These are phyloP conservation scores for Sutorius eximius DNA, from an alignment of 1,284 basidiomycete species.

Conservation along the genomic window DNA sequence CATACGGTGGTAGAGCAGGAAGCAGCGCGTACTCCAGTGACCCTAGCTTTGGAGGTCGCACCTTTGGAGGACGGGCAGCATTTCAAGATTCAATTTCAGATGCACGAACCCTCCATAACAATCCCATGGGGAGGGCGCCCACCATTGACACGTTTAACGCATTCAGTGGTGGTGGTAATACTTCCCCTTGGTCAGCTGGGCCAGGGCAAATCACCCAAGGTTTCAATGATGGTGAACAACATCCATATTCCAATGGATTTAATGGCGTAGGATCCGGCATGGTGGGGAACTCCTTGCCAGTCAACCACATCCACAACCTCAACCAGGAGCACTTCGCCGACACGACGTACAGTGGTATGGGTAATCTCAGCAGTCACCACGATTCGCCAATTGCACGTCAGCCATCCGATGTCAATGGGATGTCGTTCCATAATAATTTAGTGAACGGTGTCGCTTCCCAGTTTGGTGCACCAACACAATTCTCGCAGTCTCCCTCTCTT, in stretches of 20 bases:
- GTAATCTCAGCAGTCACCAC: slow-evolving; percentile 23
- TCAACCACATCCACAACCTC: slow-evolving; percentile 23
- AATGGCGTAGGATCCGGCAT: slow-evolving; percentile 20
- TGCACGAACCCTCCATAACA: slow-evolving; percentile 36
- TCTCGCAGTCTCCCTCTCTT: slow-evolving; percentile 33
- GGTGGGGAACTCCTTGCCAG: slow-evolving; percentile 20
- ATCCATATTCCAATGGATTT: slow-evolving; percentile 29
- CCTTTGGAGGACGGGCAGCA: slow-evolving; percentile 35
- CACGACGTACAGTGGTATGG: slow-evolving; percentile 22
- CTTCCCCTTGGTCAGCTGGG: slow-evolving; percentile 41
- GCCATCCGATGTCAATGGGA: slow-evolving; percentile 26
- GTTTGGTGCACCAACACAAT: slow-evolving; percentile 17
- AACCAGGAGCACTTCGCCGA: slow-evolving; percentile 32
- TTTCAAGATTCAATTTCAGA: slow-evolving; percentile 40
- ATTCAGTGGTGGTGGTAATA: slow-evolving; percentile 36
- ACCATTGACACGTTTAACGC: slow-evolving; percentile 46
- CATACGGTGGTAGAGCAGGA: slow-evolving; percentile 50
- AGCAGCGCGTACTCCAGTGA: slow-evolving; percentile 40
- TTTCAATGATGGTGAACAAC: slow-evolving; percentile 26
- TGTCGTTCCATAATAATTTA: slow-evolving; percentile 17
- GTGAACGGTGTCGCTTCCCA: slow-evolving; percentile 27
- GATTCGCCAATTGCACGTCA: slow-evolving; percentile 25
- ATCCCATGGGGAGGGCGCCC: slow-evolving; percentile 37
- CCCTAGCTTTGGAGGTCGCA: slow-evolving; percentile 34
- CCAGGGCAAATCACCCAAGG: slow-evolving; percentile 21